Conservation (phyloP, 2,329 filamentous ascomycete species). For the Pseudogymnoascus sp. region DNA sequence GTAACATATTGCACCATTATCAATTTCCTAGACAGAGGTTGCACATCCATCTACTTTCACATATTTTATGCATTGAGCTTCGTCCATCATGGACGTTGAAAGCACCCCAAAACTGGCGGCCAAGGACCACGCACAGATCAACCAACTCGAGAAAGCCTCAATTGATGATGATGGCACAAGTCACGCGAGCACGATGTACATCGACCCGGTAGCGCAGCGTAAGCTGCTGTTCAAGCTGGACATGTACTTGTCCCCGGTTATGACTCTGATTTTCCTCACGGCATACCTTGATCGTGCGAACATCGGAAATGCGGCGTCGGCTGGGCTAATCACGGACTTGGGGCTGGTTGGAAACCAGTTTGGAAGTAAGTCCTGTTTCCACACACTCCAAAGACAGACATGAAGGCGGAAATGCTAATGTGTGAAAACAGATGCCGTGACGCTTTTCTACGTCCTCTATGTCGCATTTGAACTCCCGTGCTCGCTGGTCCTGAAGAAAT, state of each 20-base stretch:
- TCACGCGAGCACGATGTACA: constrained; percentile 12
- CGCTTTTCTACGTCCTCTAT: constrained; percentile 48
- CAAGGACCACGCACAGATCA: not conserved
- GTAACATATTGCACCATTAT: not conserved
- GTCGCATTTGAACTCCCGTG: constrained; percentile 44
- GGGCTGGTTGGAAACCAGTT: constrained; percentile 11
- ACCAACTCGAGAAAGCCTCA: not conserved
- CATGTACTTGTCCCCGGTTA: constrained; percentile 43
- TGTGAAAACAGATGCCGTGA: constrained; percentile 29
- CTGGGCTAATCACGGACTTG: constrained; percentile 22
- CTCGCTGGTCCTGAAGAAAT: constrained; percentile 43
- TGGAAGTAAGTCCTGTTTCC: constrained; percentile 18
- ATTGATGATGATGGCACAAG: not conserved
- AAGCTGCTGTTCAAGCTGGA: constrained; percentile 45
- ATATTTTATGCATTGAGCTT: not conserved
- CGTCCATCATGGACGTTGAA: not conserved
- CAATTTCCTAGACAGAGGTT: not conserved
- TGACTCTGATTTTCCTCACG: constrained; percentile 50
- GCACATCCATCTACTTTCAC: not conserved
- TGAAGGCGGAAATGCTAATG: not conserved
- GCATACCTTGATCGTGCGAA: constrained; percentile 51
- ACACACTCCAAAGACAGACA: not conserved
- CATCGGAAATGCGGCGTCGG: constrained; percentile 36
- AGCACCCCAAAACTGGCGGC: not conserved
- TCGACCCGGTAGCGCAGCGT: constrained; percentile 41